phyloP scores from a whole-genome alignment of 2,329 filamentous ascomycete genomes.

The Helotiales sp. region DNA sequence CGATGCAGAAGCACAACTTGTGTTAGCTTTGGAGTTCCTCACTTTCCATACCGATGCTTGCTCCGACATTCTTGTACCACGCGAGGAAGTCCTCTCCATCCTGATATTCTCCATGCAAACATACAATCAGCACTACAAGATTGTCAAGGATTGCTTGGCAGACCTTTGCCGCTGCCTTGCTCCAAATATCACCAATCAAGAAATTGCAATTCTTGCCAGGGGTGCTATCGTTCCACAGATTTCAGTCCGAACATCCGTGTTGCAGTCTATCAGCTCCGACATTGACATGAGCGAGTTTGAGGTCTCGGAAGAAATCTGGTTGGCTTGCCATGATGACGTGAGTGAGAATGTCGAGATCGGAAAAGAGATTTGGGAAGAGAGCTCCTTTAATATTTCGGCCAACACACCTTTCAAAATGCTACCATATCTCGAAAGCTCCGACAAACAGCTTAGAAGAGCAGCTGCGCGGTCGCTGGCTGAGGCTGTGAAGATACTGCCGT shows the following conservation, averaged over 20 bases:
- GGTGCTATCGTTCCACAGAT: conserved; percentile 80
- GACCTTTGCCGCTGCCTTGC: conserved; percentile 86
- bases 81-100: conserved; percentile 71
- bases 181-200: conserved; percentile 74
- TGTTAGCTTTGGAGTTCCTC: conserved; percentile 86
- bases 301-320: conserved; percentile 90
- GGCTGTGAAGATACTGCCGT: conserved; percentile 64
- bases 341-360: conserved; percentile 85
- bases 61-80: conserved; percentile 75
- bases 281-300: conserved; percentile 87
- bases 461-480: conserved; percentile 83
- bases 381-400: conserved; percentile 72
- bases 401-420: conserved; percentile 71
- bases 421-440: conserved; percentile 78
- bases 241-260: conserved; percentile 79
- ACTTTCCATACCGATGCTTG: conserved; percentile 86
- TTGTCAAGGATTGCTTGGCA: conserved; percentile 88
- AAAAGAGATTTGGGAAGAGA: conserved; percentile 93
- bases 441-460: conserved; percentile 81
- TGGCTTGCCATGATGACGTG: conserved; percentile 89
- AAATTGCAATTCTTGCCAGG: conserved; percentile 76
- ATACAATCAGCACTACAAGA: conserved; percentile 92
- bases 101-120: conserved; percentile 84
- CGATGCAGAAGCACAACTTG: conserved; percentile 85
- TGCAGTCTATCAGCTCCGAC: conserved; percentile 90